Evolutionary conservation across 2,329 filamentous ascomycete species (phyloP), one percentile per base, ranked within the genome.

Genomic region (Botrytis tulipae): DNA sequence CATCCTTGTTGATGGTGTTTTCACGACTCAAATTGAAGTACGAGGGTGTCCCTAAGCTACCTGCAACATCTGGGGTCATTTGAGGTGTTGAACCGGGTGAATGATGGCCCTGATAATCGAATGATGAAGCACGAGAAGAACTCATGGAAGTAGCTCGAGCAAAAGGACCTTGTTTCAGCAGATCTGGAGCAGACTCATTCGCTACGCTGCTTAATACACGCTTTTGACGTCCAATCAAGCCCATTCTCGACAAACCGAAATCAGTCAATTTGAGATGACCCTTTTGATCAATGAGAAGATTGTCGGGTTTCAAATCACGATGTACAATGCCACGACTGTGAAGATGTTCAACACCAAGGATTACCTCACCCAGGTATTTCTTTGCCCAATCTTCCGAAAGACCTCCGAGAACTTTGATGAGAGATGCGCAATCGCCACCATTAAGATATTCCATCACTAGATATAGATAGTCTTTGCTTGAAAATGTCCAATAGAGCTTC

Each of bases 381-480:
- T 97, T 97, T 5, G 93, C 94, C 97, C 97, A 99, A 78, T 98
- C 95, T 84, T 99, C 97, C 0, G 95, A 93, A 35, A 99, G 86
- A 4, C 93, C 94, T 44, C 95, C 95, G 1, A 99, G 87, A 40
- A 97, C 91, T 82, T 98, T 99, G 84, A 98, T 96, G 71, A 99
- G 86, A 9, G 96, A 97, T 67, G 97, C 96, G 81, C 95, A 99
- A 80, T 99, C 96, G 63, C 96, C 96, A 51, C 96, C 96, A 78
- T 98, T 99, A 73, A 99, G 87, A 83, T 99, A 99, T 81, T 99
- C 96, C 96, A 99, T 99, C 37, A 99, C 96, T 74, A 99, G 87
- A 81, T 98, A 99, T 37, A 99, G 90, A 81, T 98, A 99, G 80
- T 99, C 96, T 81, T 99, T 99, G 86, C 95, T 99, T 6, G 96